A percentile compares a stretch with the other conserved stretches of the same genome.
phyloP scores from a whole-genome alignment of 768 basidiomycete species.

The Psilocybe cubensis region DNA sequence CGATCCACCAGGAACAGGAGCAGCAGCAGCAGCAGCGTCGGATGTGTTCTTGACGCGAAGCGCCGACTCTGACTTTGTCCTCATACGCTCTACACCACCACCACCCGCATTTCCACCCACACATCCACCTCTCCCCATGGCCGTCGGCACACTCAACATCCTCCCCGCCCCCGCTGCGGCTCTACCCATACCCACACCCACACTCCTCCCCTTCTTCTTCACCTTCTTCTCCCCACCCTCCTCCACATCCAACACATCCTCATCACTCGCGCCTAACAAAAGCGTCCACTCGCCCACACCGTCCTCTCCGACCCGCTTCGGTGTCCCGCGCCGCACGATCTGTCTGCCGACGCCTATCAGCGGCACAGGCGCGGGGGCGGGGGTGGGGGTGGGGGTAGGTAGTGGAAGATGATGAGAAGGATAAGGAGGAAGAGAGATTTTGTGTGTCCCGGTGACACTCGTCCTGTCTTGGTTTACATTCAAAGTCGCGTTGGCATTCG shows the following conservation, averaged over 20 bases:
- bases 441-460: too few relatives aligned
- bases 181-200: not conserved
- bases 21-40: not conserved
- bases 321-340: not conserved
- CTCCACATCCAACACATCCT: not conserved
- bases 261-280: not conserved
- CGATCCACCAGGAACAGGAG: slow-evolving; percentile 9
- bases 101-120: too few relatives aligned
- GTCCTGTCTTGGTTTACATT: too few relatives aligned
- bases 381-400: too few relatives aligned
- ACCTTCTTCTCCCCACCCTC: not conserved
- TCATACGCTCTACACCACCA: slow-evolving; percentile 5
- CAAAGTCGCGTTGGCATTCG: too few relatives aligned
- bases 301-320: not conserved
- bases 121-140: not conserved
- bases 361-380: too few relatives aligned
- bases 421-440: not conserved
- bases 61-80: slow-evolving; percentile 26
- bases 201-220: not conserved
- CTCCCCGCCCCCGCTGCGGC: too few relatives aligned
- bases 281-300: not conserved
- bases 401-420: too few relatives aligned
- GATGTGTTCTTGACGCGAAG: not conserved
- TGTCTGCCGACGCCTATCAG: not conserved
- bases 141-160: not conserved